Evolutionary conservation across 2,329 filamentous ascomycete genomes (phyloP).

Genomic region (Colletotrichum agaves): DNA sequence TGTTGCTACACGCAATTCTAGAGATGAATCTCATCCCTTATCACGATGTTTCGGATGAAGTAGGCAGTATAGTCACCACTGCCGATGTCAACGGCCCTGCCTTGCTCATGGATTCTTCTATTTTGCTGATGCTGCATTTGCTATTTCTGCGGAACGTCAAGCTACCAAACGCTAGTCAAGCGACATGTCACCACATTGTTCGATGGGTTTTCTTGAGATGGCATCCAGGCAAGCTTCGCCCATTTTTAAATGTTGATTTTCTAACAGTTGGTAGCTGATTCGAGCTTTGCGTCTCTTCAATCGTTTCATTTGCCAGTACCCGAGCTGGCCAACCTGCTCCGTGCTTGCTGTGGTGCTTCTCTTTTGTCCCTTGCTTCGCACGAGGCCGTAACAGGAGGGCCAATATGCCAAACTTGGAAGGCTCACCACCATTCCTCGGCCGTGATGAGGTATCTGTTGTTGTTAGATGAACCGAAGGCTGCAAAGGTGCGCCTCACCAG

Average conservation of each 20-base stretch:
- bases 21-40: conserved; percentile 74
- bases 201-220: conserved; percentile 86
- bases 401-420: conserved; percentile 60
- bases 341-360: conserved; percentile 70
- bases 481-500: conserved; percentile 10
- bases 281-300: conserved; percentile 72
- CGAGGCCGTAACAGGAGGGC: conserved; percentile 56
- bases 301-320: conserved; percentile 71
- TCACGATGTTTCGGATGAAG: conserved; percentile 72
- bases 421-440: conserved; percentile 54
- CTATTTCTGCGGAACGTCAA: conserved; percentile 73
- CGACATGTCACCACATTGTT: conserved; percentile 76
- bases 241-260: not conserved
- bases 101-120: conserved; percentile 80
- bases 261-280: conserved; percentile 64
- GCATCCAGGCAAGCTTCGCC: conserved; percentile 76
- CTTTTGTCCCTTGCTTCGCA: conserved; percentile 45
- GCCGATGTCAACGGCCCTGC: conserved; percentile 86
- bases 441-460: conserved; percentile 65
- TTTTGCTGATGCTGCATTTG: conserved; percentile 77
- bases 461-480: conserved; percentile 53
- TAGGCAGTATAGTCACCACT: conserved; percentile 78
- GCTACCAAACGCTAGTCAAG: conserved; percentile 74
- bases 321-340: conserved; percentile 76
- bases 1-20: conserved; percentile 76